Conservation (phyloP, 139 green algal genomes). For the Micractinium sp. region DNA sequence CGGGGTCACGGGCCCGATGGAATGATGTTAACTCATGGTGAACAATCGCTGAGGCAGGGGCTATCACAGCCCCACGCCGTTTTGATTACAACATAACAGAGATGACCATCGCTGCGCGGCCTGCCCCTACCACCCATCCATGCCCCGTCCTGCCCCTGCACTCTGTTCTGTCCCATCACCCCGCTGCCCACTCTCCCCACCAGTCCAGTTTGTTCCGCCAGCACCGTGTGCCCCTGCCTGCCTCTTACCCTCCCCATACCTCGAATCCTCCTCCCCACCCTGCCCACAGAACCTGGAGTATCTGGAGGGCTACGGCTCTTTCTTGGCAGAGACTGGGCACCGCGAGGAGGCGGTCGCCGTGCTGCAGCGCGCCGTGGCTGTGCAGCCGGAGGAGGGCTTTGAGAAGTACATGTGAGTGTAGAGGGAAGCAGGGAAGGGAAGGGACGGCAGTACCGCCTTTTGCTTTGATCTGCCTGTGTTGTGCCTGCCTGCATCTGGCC, state of each 20-base stretch:
- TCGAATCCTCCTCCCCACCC: not conserved
- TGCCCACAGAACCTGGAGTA: slow-evolving; percentile 61
- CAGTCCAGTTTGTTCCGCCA: not conserved
- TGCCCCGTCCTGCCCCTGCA: not conserved
- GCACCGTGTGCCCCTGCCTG: too few relatives aligned
- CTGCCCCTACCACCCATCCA: not conserved
- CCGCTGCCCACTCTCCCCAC: not conserved
- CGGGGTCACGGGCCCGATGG: not conserved
- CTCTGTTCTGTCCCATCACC: not conserved
- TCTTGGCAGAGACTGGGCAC: slow-evolving; percentile 71
- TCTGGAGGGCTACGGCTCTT: slow-evolving; percentile 66
- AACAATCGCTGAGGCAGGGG: slow-evolving; percentile 37
- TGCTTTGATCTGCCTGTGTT: not conserved
- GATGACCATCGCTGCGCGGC: slow-evolving; percentile 17
- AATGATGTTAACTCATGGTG: slow-evolving; percentile 30
- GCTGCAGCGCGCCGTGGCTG: slow-evolving; percentile 58
- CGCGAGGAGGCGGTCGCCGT: slow-evolving; percentile 65
- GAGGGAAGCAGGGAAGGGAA: not conserved
- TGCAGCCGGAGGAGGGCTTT: slow-evolving; percentile 72
- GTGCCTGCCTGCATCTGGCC: not conserved
- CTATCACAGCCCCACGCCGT: not conserved
- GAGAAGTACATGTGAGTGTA: slow-evolving; percentile 86
- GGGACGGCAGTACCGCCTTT: not conserved
- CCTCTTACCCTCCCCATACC: not conserved
- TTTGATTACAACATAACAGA: slow-evolving; percentile 31